These are phyloP conservation scores for Bacidia gigantensis DNA, from an alignment of 495 filamentous ascomycete species.

Conservation along the genomic window DNA sequence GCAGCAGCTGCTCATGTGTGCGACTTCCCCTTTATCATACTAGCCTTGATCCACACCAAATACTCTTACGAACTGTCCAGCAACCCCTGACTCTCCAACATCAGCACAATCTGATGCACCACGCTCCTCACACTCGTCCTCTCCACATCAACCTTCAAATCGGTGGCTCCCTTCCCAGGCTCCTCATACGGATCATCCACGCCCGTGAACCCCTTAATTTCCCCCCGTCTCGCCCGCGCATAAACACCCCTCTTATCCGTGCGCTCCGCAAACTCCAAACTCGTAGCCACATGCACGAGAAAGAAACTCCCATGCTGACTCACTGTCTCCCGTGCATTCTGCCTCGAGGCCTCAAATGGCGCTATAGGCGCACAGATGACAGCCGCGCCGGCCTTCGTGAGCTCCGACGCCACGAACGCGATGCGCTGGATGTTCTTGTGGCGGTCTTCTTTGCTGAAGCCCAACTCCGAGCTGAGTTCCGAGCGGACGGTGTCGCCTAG, in stretches of 20 bases:
- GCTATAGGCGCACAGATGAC: constrained; percentile 98
- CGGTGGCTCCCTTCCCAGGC: constrained; percentile 61
- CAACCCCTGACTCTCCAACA: constrained; percentile 83
- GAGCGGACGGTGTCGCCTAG: constrained; percentile 88
- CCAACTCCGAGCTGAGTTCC: constrained; percentile 88
- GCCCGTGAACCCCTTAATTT: constrained; percentile 97
- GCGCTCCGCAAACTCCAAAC: constrained; percentile 82
- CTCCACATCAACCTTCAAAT: constrained; percentile 72
- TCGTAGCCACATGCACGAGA: constrained; percentile 87
- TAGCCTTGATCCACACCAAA: neutral
- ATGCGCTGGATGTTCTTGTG: constrained; percentile 94
- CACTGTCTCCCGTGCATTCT: constrained; percentile 66
- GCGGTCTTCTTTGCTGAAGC: constrained; percentile 87
- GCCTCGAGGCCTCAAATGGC: constrained; percentile 66
- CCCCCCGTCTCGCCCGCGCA: constrained; percentile 64
- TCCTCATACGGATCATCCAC: constrained; percentile 95
- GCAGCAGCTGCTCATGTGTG: too few relatives aligned
- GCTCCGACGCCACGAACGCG: constrained; percentile 86
- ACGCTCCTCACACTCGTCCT: constrained; percentile 80
- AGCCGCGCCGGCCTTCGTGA: constrained; percentile 82
- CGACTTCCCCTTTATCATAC: too few relatives aligned
- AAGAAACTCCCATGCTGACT: constrained; percentile 83
- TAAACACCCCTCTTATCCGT: constrained; percentile 93
- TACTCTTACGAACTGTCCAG: constrained; percentile 40
- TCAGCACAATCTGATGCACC: constrained; percentile 90